Evolutionary conservation across 1,284 basidiomycete genomes (phyloP).

Genomic region (Austropuccinia psidii): DNA sequence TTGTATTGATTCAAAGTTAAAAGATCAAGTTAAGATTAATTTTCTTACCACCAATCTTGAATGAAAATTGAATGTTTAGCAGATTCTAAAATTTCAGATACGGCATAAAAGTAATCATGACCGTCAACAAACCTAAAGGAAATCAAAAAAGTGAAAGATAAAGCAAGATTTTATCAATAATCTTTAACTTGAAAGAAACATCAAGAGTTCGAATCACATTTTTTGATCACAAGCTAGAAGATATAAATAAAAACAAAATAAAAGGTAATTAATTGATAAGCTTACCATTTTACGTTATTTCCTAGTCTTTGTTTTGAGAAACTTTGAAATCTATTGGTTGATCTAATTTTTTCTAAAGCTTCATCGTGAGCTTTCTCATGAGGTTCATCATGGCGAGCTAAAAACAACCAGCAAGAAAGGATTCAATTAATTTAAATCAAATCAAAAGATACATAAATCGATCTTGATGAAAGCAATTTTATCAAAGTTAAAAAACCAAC

Average conservation of each 20-base stretch:
- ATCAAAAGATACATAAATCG: neutral
- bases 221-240: slow-evolving; percentile 56
- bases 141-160: neutral
- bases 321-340: slow-evolving; percentile 66
- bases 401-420: neutral
- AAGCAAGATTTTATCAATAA: neutral
- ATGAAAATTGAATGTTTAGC: slow-evolving; percentile 59
- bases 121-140: slow-evolving; percentile 39
- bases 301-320: slow-evolving; percentile 60
- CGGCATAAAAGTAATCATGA: slow-evolving; percentile 77
- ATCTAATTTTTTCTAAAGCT: neutral
- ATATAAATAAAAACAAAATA: slow-evolving; percentile 46
- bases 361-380: slow-evolving; percentile 22
- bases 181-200: slow-evolving; percentile 35
- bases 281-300: slow-evolving; percentile 76
- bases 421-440: neutral
- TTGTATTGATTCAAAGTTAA: neutral
- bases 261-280: slow-evolving; percentile 17
- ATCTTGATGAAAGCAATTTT: neutral
- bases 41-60: slow-evolving; percentile 63
- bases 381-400: slow-evolving; percentile 35
- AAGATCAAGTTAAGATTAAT: too few relatives aligned
- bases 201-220: neutral
- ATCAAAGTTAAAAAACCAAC: neutral
- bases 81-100: slow-evolving; percentile 73